A percentile compares a stretch with the other conserved stretches of the same genome.
Conservation (phyloP, 805 yeast genomes). For the Metschnikowia noctiluminum region DNA sequence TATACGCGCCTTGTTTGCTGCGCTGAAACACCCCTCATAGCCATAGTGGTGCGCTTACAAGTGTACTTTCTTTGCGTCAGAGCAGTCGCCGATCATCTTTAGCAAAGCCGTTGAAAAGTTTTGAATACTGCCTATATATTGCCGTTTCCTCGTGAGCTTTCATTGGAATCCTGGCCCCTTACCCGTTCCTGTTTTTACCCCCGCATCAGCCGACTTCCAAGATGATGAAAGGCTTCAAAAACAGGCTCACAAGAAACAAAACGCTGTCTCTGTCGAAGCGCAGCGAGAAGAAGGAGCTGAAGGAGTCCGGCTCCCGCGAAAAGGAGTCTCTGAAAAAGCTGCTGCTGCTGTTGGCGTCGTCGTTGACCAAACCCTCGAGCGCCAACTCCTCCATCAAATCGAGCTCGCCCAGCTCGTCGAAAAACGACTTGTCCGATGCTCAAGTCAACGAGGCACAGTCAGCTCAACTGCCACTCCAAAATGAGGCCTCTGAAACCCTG, state of each 20-base stretch:
- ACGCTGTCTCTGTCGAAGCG: conserved; percentile 30
- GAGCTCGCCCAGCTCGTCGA: conserved; percentile 34
- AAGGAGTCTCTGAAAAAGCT: conserved; percentile 7
- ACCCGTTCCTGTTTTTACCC: not conserved
- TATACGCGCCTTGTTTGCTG: not conserved
- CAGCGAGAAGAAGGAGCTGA: conserved; percentile 34
- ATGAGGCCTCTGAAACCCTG: not conserved
- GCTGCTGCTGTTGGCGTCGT: conserved; percentile 5
- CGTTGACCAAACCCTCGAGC: conserved; percentile 15
- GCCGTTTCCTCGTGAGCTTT: not conserved
- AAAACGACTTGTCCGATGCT: conserved; percentile 16
- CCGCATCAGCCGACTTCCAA: conserved; percentile 21
- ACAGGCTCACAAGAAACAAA: conserved; percentile 45
- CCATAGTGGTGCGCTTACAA: too few species aligned
- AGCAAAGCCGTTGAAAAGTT: too few species aligned
- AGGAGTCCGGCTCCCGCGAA: conserved; percentile 34
- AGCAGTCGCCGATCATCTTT: too few species aligned
- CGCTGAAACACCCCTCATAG: not conserved
- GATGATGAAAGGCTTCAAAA: conserved; percentile 76
- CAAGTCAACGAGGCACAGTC: conserved; percentile 1
- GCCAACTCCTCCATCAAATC: conserved; percentile 26
- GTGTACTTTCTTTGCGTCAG: too few species aligned
- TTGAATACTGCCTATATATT: not conserved
- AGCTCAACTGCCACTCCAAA: not conserved
- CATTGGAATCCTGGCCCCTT: too few species aligned